These are phyloP conservation scores for Reutealis trisperma DNA, from an alignment of 345 rosid species.

Conservation along the genomic window DNA sequence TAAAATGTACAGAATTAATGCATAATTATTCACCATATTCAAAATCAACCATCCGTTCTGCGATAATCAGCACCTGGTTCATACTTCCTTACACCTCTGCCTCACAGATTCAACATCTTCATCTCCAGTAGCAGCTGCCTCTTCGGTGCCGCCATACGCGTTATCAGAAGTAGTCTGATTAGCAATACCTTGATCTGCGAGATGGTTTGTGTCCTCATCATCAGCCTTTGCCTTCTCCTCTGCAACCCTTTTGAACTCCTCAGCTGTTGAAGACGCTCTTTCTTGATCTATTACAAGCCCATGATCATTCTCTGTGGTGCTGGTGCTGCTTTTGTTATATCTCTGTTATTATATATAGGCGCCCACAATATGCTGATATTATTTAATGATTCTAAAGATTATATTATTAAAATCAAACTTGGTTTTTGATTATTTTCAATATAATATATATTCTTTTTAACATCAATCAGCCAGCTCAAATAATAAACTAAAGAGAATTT, in stretches of 20 bases:
- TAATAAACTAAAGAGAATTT: too few species aligned
- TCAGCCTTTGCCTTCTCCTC: slow-evolving; percentile 34
- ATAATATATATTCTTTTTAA: too few species aligned
- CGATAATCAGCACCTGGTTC: slow-evolving; percentile 25
- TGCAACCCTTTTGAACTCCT: slow-evolving; percentile 45
- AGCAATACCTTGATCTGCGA: slow-evolving; percentile 22
- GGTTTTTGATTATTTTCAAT: too few species aligned
- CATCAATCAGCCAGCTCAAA: too few species aligned
- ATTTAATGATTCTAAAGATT: too few species aligned
- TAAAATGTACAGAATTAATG: too few species aligned
- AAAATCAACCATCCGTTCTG: slow-evolving; percentile 1
- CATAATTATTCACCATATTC: too few species aligned
- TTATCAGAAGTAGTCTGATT: slow-evolving; percentile 40
- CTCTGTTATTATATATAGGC: neutral
- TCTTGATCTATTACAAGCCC: slow-evolving; percentile 15
- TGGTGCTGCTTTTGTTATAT: neutral
- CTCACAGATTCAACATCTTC: slow-evolving; percentile 25
- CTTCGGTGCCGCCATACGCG: slow-evolving; percentile 31
- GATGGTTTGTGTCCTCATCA: slow-evolving; percentile 10
- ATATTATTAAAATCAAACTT: too few species aligned
- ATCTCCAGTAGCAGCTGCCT: slow-evolving; percentile 23
- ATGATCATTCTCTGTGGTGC: too few species aligned
- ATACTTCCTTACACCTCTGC: slow-evolving; percentile 24
- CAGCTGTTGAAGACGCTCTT: slow-evolving; percentile 53
- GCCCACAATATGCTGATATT: too few species aligned